These are phyloP conservation scores for Pharus latifolius DNA, from an alignment of 176 grass and related monocot species.

Conservation along the genomic window DNA sequence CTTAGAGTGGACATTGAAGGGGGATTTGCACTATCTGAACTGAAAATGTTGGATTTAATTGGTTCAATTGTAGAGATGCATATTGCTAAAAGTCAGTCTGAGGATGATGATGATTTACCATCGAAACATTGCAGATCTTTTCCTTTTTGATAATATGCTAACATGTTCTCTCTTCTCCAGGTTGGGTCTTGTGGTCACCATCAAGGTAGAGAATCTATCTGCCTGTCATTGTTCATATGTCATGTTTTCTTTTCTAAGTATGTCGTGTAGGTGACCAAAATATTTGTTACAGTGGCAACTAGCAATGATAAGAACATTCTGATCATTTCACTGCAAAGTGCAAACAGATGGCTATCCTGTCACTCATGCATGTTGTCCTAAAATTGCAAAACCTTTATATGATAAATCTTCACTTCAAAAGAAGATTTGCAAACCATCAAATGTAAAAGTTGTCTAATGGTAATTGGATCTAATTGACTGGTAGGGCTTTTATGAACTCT, in stretches of 20 bases:
- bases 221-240: neutral
- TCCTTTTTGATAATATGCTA: neutral
- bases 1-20: neutral
- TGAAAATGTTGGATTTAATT: neutral
- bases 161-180: slow-evolving; percentile 30
- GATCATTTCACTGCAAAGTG: neutral
- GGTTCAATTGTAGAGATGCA: neutral
- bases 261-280: neutral
- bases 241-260: neutral
- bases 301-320: neutral
- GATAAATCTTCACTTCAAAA: neutral
- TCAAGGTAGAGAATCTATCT: slow-evolving; percentile 49
- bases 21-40: neutral
- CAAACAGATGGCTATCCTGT: neutral
- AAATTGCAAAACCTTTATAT: neutral
- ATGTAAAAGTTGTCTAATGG: too few relatives aligned
- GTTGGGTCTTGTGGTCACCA: slow-evolving; percentile 76
- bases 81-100: neutral
- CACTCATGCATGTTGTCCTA: neutral
- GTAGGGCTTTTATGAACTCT: neutral
- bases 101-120: neutral
- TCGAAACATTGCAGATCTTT: neutral
- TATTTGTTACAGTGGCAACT: neutral
- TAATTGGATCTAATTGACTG: too few relatives aligned
- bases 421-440: neutral